Evolutionary conservation across 306 rosid genomes (phyloP), one percentile per base, ranked within the genome.

Genomic region (Lupinus albus): DNA sequence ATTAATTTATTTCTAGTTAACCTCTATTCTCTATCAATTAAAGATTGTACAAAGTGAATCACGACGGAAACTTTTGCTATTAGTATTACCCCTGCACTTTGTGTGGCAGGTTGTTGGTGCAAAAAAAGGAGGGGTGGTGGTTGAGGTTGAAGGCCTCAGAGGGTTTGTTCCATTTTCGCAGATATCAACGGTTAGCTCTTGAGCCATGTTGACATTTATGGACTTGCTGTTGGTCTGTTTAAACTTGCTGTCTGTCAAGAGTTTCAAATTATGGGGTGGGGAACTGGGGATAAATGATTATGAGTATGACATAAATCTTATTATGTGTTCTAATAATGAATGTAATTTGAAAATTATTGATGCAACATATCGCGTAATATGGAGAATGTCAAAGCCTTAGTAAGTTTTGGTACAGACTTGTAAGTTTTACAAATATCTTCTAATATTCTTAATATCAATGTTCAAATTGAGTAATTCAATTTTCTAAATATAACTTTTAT

Each of bases 91-190:
- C 54, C 72, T 17, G 10, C n/a, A 8, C 67, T 14, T 42, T 61
- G 62, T 61, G 17, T 67, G 78, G 78, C 87, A 93, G 98, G 80
- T 93, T 76, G 77, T 93, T 63, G 83, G 82, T 67, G 88, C 90
- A 11, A 93, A 90, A 80, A 93, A 78, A 80, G 99, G 99, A 79
- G 99, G 99, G 72, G 79, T 93, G 42, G 99, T 93, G 76, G 96
- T 96, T 25, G 78, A 78, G 68, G 93, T 89, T 41, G 98, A 93
- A 84, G 95, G 96, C 70, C 88, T 93, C 42, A 82, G 81, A 75
- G 98, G 98, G 13, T 93, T 93, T 82, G 89, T 93, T 82, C 98
- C 98, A 46, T 93, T 89, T 86, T 93, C 97, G 11, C 98, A 89
- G 77, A 73, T 93, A 78, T 89, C 97, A 52, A 42, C 90, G 84